A percentile compares a stretch with the other conserved stretches of the same genome.
Conservation (phyloP, 2,329 filamentous ascomycete genomes). For the Aureobasidium sp. region DNA sequence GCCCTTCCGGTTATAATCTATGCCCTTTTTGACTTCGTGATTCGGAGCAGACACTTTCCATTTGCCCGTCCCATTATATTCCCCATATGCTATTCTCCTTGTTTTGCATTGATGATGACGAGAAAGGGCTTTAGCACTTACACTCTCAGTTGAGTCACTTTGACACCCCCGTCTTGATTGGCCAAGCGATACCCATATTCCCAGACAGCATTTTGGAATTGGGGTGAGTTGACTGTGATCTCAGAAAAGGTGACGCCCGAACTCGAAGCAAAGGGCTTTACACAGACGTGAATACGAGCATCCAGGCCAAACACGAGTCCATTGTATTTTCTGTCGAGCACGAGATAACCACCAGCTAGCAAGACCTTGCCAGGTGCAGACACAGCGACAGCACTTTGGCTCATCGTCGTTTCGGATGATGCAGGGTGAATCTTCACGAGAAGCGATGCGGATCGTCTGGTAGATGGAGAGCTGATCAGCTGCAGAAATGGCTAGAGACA, state of each 20-base stretch:
- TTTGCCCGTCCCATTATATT: background rate
- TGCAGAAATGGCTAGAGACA: slow-evolving; percentile 1
- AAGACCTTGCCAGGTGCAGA: slow-evolving; percentile 96
- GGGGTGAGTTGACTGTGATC: slow-evolving; percentile 83
- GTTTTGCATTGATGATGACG: background rate
- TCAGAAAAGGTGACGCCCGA: slow-evolving; percentile 57
- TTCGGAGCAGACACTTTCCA: background rate
- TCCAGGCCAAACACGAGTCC: slow-evolving; percentile 61
- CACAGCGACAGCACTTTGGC: slow-evolving; percentile 38
- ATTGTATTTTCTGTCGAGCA: slow-evolving; percentile 80
- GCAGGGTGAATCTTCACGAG: slow-evolving; percentile 8
- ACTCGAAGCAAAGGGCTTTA: slow-evolving; percentile 50
- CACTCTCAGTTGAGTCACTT: slow-evolving; percentile 71
- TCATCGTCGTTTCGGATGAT: slow-evolving; percentile 16
- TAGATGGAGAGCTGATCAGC: background rate
- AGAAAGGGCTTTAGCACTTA: slow-evolving; percentile 44
- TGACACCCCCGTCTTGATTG: slow-evolving; percentile 68
- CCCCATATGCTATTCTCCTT: background rate
- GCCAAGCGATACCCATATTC: slow-evolving; percentile 70
- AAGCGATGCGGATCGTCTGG: slow-evolving; percentile 9
- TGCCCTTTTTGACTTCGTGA: background rate
- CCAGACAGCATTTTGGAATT: slow-evolving; percentile 85
- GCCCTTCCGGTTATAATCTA: background rate
- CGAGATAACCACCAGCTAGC: slow-evolving; percentile 88
- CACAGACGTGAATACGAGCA: slow-evolving; percentile 55